A percentile compares a stretch with the other conserved stretches of the same genome.
These are phyloP conservation scores for Hypoxylon sp. DNA, from an alignment of 2,329 filamentous ascomycete species.

Conservation along the genomic window DNA sequence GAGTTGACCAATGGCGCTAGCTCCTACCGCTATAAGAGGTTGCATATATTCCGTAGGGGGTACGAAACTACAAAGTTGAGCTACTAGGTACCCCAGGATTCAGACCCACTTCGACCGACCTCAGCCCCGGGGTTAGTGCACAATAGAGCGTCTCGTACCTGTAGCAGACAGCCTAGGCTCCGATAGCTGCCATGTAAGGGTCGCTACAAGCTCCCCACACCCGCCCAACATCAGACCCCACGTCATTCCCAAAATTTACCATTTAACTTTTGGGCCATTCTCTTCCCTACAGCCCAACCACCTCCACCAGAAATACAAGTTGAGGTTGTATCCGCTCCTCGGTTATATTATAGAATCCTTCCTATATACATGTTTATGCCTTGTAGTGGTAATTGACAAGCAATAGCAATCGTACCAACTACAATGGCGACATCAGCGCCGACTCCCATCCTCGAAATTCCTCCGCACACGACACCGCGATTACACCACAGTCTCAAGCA, in stretches of 20 bases:
- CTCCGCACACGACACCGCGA: slow-evolving; percentile 62
- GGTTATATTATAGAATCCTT: background rate
- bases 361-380: background rate
- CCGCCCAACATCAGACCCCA: slow-evolving; percentile 24
- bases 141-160: slow-evolving; percentile 13
- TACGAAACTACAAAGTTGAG: slow-evolving; percentile 3
- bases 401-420: slow-evolving; percentile 43
- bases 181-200: slow-evolving; percentile 17
- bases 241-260: slow-evolving; percentile 29
- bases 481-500: slow-evolving; percentile 81
- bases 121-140: slow-evolving; percentile 2
- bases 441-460: slow-evolving; percentile 46
- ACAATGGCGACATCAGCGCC: slow-evolving; percentile 39
- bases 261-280: background rate
- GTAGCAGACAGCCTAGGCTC: background rate
- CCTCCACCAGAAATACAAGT: background rate
- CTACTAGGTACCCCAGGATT: slow-evolving; percentile 30
- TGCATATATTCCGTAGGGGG: background rate
- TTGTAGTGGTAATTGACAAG: slow-evolving; percentile 27
- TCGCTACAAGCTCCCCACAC: slow-evolving; percentile 28
- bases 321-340: background rate
- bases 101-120: slow-evolving; percentile 18
- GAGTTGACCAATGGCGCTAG: slow-evolving; percentile 32
- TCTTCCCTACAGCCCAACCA: background rate
- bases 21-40: no score